Conservation (phyloP, 2,329 filamentous ascomycete species). For the Camptophora hylomeconis region DNA sequence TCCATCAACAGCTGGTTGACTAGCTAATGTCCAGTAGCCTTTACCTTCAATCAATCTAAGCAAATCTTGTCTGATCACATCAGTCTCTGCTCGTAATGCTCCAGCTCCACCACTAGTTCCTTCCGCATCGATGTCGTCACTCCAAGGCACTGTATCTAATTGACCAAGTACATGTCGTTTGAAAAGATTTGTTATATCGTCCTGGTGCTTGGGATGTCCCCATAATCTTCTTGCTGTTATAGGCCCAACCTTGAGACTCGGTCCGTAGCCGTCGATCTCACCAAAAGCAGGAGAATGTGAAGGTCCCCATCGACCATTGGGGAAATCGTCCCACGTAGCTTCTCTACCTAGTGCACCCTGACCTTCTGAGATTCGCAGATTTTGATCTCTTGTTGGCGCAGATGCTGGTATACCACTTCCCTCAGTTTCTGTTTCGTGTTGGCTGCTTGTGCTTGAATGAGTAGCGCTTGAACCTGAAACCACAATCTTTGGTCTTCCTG, state of each 20-base stretch:
- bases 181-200: slow-evolving; percentile 72
- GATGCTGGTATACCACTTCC: slow-evolving; percentile 62
- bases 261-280: slow-evolving; percentile 95
- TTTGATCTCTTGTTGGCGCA: slow-evolving; percentile 68
- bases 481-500: slow-evolving; percentile 19
- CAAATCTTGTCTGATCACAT: slow-evolving; percentile 63
- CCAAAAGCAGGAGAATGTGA: slow-evolving; percentile 86
- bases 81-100: slow-evolving; percentile 63
- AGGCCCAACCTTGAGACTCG: slow-evolving; percentile 85
- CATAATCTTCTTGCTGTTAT: slow-evolving; percentile 71
- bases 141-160: slow-evolving; percentile 79
- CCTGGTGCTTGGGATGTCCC: slow-evolving; percentile 57
- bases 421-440: slow-evolving; percentile 56
- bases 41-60: slow-evolving; percentile 59
- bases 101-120: slow-evolving; percentile 16
- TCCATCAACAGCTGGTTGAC: slow-evolving; percentile 86
- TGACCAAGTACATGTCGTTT: slow-evolving; percentile 67
- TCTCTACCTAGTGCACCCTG: slow-evolving; percentile 80
- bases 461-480: slow-evolving; percentile 11
- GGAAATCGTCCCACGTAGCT: slow-evolving; percentile 97
- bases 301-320: slow-evolving; percentile 91
- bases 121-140: slow-evolving; percentile 55
- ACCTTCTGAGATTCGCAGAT: slow-evolving; percentile 85
- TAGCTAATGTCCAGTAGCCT: slow-evolving; percentile 94
- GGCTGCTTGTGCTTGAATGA: slow-evolving; percentile 24